Evolutionary conservation across 176 grass and related monocot genomes (phyloP).

Genomic region (Bolboschoenus planiculmis): DNA sequence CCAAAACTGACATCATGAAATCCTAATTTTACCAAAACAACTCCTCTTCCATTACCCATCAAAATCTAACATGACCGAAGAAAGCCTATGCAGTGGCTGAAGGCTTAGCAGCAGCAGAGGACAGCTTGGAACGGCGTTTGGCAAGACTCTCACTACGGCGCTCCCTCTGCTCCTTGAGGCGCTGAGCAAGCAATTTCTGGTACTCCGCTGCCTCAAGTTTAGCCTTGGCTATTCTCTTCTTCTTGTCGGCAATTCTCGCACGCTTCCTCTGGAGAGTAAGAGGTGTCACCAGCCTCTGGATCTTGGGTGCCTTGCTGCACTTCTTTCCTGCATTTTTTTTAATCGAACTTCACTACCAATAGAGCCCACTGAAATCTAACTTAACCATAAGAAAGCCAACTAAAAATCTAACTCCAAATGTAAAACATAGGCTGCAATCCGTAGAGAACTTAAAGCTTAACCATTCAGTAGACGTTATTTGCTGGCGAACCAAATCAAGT

Average conservation of each 20-base stretch:
- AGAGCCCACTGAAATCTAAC: neutral
- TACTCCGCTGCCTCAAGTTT: slow-evolving; percentile 82
- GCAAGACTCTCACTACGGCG: slow-evolving; percentile 81
- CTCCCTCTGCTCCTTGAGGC: slow-evolving; percentile 82
- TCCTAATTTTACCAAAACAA: slow-evolving; percentile 1
- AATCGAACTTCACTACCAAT: neutral
- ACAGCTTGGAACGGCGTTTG: slow-evolving; percentile 88
- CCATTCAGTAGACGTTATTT: no score
- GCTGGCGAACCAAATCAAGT: no score
- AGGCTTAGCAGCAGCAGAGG: slow-evolving; percentile 36
- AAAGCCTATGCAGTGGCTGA: slow-evolving; percentile 1
- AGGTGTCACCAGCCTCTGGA: slow-evolving; percentile 87
- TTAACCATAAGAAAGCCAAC: neutral
- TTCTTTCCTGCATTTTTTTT: slow-evolving; percentile 62
- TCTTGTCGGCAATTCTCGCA: slow-evolving; percentile 75
- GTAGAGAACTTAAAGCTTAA: no score
- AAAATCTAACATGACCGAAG: neutral
- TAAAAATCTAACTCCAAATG: neutral
- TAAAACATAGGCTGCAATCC: neutral
- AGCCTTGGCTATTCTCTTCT: slow-evolving; percentile 86
- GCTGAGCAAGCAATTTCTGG: slow-evolving; percentile 83
- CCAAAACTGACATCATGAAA: slow-evolving; percentile 4
- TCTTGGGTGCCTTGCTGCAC: slow-evolving; percentile 95
- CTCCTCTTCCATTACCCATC: neutral
- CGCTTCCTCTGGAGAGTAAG: slow-evolving; percentile 91